Conservation (phyloP, 208 protist species). For the Endotrypanum monterogeii region DNA sequence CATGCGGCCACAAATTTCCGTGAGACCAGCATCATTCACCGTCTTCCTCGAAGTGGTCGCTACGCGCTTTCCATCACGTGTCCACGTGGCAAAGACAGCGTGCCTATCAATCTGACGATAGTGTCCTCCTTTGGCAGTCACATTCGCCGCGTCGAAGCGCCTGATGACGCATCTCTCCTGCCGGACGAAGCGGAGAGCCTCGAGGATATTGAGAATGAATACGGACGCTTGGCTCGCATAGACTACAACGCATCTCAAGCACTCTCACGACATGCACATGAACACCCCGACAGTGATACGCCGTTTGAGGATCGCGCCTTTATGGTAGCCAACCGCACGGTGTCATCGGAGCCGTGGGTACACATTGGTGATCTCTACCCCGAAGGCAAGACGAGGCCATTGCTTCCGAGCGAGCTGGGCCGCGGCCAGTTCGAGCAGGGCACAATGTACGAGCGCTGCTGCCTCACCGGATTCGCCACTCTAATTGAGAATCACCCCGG, state of each 20-base stretch:
- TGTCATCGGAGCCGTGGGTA: constrained; percentile 54
- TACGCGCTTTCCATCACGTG: constrained; percentile 79
- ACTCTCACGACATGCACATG: constrained; percentile 27
- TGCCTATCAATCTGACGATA: constrained; percentile 56
- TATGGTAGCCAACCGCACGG: constrained; percentile 47
- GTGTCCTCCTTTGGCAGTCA: constrained; percentile 42
- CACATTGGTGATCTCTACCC: constrained; percentile 68
- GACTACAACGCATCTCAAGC: constrained; percentile 58
- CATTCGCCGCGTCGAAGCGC: constrained; percentile 58
- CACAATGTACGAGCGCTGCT: constrained; percentile 51
- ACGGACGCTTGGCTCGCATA: constrained; percentile 48
- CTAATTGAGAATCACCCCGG: constrained; percentile 52
- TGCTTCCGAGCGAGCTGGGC: constrained; percentile 51
- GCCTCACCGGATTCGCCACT: constrained; percentile 42
- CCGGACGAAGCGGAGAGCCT: constrained; percentile 64
- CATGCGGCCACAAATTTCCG: constrained; percentile 82
- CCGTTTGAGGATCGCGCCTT: constrained; percentile 59
- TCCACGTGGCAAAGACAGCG: constrained; percentile 51
- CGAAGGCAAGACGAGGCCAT: constrained; percentile 57
- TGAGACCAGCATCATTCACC: constrained; percentile 72
- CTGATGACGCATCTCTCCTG: constrained; percentile 63
- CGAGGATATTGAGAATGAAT: constrained; percentile 60
- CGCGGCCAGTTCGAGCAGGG: constrained; percentile 70
- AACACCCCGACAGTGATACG: constrained; percentile 55
- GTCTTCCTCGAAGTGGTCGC: constrained; percentile 54